Evolutionary conservation across 2,329 filamentous ascomycete genomes (phyloP).

Genomic region (Phyllosticta ampelicida): DNA sequence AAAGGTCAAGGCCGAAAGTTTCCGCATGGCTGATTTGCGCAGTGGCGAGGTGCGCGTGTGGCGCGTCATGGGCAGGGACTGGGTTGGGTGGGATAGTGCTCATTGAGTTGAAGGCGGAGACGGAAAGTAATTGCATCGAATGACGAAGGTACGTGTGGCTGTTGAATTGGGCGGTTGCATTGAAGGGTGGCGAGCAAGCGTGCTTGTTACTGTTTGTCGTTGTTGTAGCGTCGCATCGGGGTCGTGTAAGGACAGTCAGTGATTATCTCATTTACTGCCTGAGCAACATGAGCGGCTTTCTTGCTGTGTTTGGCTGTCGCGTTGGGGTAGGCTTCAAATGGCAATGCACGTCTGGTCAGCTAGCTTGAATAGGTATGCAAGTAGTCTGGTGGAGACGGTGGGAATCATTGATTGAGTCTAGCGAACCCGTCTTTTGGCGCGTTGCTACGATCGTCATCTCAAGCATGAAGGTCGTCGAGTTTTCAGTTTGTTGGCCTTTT

Average conservation of each 20-base stretch:
- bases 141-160: not conserved
- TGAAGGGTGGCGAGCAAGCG: not conserved
- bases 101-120: not conserved
- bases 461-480: too few relatives aligned
- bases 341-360: too few relatives aligned
- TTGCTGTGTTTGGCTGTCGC: not conserved
- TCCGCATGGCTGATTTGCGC: slow-evolving; percentile 80
- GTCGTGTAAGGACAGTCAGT: not conserved
- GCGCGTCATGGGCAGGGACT: slow-evolving; percentile 84
- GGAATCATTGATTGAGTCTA: too few relatives aligned
- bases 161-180: not conserved
- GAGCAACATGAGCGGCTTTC: not conserved
- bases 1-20: slow-evolving; percentile 90
- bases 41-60: slow-evolving; percentile 96
- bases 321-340: not conserved
- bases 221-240: not conserved
- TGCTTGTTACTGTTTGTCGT: slow-evolving; percentile 2
- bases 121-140: not conserved
- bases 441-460: too few relatives aligned
- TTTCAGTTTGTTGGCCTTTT: too few relatives aligned
- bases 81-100: slow-evolving; percentile 67
- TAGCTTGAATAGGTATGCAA: too few relatives aligned
- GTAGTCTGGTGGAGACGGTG: too few relatives aligned
- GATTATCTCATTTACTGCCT: not conserved
- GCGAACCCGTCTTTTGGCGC: too few relatives aligned